Evolutionary conservation across 192 early-diverging fungal genomes (phyloP).

Genomic region (Coemansia sp.): DNA sequence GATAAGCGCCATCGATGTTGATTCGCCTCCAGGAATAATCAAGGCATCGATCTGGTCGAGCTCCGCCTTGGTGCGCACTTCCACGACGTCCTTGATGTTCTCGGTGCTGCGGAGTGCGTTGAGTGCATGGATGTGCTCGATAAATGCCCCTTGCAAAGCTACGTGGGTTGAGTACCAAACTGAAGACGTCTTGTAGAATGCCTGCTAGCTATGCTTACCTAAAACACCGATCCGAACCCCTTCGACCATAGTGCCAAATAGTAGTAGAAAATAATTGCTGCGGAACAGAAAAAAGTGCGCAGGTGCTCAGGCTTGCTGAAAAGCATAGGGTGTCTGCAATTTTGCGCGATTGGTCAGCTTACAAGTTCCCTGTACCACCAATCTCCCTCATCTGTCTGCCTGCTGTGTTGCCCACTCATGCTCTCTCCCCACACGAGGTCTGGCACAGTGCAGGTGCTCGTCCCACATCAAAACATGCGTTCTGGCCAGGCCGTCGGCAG

Average conservation of each 20-base stretch:
- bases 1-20: slow-evolving; percentile 89
- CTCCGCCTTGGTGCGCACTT: slow-evolving; percentile 70
- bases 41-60: slow-evolving; percentile 77
- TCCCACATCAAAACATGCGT: no score
- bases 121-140: slow-evolving; percentile 86
- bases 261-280: not conserved
- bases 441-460: no score
- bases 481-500: no score
- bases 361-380: no score
- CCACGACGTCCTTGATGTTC: slow-evolving; percentile 31
- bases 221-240: slow-evolving; percentile 45
- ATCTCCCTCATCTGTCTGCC: no score
- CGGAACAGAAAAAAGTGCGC: slow-evolving; percentile 4
- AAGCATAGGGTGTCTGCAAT: no score
- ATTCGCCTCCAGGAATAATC: slow-evolving; percentile 94
- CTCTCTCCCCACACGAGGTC: no score
- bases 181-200: not conserved
- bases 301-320: no score
- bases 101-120: slow-evolving; percentile 62
- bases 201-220: slow-evolving; percentile 12
- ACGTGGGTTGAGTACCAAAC: not conserved
- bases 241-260: slow-evolving; percentile 22
- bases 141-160: slow-evolving; percentile 96
- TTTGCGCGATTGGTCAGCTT: no score
- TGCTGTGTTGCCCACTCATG: no score